phyloP scores from a whole-genome alignment of 2,329 filamentous ascomycete genomes.

The Colletotrichum tabaci region DNA sequence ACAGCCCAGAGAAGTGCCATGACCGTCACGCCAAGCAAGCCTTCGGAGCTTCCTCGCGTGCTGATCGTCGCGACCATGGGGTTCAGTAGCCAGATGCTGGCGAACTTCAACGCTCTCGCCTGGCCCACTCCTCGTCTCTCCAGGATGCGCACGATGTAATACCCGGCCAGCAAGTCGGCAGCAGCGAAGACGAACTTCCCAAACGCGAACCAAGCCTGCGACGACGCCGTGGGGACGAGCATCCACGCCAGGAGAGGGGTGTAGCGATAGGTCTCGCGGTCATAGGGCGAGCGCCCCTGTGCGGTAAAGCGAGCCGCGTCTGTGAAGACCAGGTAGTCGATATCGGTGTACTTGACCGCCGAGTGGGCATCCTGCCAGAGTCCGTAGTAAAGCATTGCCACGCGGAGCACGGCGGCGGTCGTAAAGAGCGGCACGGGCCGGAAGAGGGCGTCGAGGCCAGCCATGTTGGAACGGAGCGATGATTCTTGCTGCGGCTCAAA shows the following conservation, averaged over 20 bases:
- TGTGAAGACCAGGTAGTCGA: slow-evolving; percentile 98
- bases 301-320: slow-evolving; percentile 87
- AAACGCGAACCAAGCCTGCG: slow-evolving; percentile 78
- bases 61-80: slow-evolving; percentile 99
- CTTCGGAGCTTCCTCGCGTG: slow-evolving; percentile 94
- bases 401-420: slow-evolving; percentile 75
- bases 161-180: slow-evolving; percentile 88
- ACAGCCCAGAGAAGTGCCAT: slow-evolving; percentile 88
- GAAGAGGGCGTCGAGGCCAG: slow-evolving; percentile 52
- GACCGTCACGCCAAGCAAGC: slow-evolving; percentile 87
- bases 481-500: not conserved
- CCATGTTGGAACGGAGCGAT: slow-evolving; percentile 33
- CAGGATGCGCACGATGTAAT: slow-evolving; percentile 72
- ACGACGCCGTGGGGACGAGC: slow-evolving; percentile 83
- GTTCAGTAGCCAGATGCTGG: slow-evolving; percentile 93
- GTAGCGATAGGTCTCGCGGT: slow-evolving; percentile 95
- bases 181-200: slow-evolving; percentile 90
- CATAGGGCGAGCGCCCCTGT: slow-evolving; percentile 82
- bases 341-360: slow-evolving; percentile 97
- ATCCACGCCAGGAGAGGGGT: slow-evolving; percentile 95
- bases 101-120: slow-evolving; percentile 78
- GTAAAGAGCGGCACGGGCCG: slow-evolving; percentile 67
- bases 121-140: slow-evolving; percentile 60
- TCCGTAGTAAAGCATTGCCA: slow-evolving; percentile 85
- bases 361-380: slow-evolving; percentile 93